Conservation (phyloP, 345 rosid genomes). For the rapeseed (Brassica napus) region DNA sequence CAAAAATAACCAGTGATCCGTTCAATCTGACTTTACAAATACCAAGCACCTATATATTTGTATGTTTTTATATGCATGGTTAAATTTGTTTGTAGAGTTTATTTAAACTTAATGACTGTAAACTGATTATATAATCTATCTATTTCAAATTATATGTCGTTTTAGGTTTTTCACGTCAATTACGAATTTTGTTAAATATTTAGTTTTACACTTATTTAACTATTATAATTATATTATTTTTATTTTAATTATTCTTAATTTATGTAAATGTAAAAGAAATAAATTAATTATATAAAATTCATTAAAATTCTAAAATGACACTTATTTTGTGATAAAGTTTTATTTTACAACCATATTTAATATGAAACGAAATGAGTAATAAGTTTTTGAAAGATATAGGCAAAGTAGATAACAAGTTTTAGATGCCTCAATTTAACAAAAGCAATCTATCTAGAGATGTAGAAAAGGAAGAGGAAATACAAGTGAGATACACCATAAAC, state of each 20-base stretch:
- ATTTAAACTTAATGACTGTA: background rate
- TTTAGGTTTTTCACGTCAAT: too few relatives aligned
- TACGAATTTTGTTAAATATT: too few relatives aligned
- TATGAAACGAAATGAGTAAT: too few relatives aligned
- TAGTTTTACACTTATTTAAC: too few relatives aligned
- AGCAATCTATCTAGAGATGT: background rate
- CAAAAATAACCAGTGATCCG: background rate
- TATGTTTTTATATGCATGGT: background rate
- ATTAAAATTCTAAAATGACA: too few relatives aligned
- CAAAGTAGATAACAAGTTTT: background rate
- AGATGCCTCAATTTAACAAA: background rate
- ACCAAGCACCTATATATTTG: background rate
- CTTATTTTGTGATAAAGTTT: too few relatives aligned
- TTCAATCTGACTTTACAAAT: background rate
- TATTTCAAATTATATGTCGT: too few relatives aligned
- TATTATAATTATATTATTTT: too few relatives aligned
- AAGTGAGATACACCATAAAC: slow-evolving; percentile 29
- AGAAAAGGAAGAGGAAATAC: background rate
- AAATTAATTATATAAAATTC: too few relatives aligned
- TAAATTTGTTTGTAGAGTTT: background rate
- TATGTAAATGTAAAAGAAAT: too few relatives aligned
- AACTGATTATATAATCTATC: background rate
- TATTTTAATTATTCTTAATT: too few relatives aligned
- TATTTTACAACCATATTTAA: too few relatives aligned
- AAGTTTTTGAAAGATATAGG: background rate